Percentiles rank a stretch among this genome's conserved stretches.
phyloP scores from a whole-genome alignment of 2,329 filamentous ascomycete species.

The Sporothrix variecibatus region DNA sequence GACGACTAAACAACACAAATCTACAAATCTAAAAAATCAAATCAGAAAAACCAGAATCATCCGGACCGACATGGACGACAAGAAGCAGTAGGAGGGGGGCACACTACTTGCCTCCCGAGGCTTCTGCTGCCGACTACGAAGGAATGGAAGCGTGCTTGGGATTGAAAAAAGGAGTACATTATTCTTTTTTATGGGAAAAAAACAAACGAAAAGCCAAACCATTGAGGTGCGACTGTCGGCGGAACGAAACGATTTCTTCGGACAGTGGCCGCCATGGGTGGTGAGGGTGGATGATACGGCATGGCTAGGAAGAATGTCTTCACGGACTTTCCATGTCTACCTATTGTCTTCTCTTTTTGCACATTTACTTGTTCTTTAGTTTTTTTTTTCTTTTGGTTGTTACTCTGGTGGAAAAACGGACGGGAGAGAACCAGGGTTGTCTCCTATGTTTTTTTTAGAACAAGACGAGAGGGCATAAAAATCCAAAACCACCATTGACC shows the following conservation, averaged over 20 bases:
- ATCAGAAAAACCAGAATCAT: constrained; percentile 7
- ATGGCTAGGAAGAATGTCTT: background rate
- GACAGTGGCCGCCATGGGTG: constrained; percentile 5
- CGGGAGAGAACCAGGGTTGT: background rate
- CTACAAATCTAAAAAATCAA: background rate
- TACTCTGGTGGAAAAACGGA: constrained; percentile 17
- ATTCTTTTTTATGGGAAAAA: constrained; percentile 22
- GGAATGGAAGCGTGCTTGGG: constrained; percentile 10
- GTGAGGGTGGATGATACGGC: background rate
- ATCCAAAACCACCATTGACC: constrained; percentile 21
- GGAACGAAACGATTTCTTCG: constrained; percentile 8
- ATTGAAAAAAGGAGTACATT: constrained; percentile 19
- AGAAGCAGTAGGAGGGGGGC: background rate
- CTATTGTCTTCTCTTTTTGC: background rate
- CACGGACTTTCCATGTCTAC: background rate
- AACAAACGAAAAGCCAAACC: constrained; percentile 15
- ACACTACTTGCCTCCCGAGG: background rate
- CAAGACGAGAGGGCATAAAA: constrained; percentile 18
- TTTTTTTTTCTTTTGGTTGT: constrained; percentile 21
- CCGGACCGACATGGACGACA: background rate
- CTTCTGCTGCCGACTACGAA: background rate
- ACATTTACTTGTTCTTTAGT: constrained; percentile 19
- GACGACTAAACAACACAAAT: background rate
- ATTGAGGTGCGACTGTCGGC: background rate
- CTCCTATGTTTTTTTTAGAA: constrained; percentile 8